Percentiles rank a stretch among this genome's conserved stretches.
Evolutionary conservation across 2,329 filamentous ascomycete species (phyloP).

Genomic region (Chrysoporthe deuterocubensis): DNA sequence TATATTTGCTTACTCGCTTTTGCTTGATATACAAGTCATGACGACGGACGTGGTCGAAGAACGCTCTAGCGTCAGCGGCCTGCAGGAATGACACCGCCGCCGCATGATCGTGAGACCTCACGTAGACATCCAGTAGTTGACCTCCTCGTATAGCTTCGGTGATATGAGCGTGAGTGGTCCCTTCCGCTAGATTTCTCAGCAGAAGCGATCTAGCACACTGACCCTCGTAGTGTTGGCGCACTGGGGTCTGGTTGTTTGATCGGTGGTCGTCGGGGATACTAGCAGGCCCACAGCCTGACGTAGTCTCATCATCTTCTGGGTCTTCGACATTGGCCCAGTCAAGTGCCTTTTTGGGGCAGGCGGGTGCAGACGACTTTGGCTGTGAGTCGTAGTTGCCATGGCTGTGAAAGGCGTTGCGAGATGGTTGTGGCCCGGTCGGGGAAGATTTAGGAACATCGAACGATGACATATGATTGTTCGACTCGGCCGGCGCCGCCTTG

Average conservation of each 20-base stretch:
- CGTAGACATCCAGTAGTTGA: conserved; percentile 68
- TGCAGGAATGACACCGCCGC: conserved; percentile 74
- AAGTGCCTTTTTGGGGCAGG: conserved; percentile 21
- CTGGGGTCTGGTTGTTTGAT: conserved; percentile 17
- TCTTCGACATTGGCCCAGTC: conserved; percentile 30
- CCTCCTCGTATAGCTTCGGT: conserved; percentile 70
- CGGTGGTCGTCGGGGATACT: conserved; percentile 27
- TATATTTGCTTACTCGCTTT: conserved; percentile 61
- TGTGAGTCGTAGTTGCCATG: conserved; percentile 22
- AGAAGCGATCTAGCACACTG: conserved; percentile 61
- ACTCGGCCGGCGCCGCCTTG: background rate
- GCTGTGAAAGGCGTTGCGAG: conserved; percentile 4
- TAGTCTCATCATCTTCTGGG: conserved; percentile 7
- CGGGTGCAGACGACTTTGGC: conserved; percentile 12
- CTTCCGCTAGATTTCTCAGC: conserved; percentile 64
- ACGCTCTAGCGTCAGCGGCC: conserved; percentile 64
- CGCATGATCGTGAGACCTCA: conserved; percentile 61
- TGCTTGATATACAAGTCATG: conserved; percentile 71
- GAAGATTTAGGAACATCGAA: background rate
- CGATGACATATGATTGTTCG: conserved; percentile 11
- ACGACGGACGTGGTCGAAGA: conserved; percentile 65
- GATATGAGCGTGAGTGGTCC: conserved; percentile 68
- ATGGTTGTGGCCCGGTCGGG: background rate
- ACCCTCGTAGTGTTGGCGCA: conserved; percentile 40
- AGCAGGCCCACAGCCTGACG: conserved; percentile 22